Evolutionary conservation across 768 basidiomycete genomes (phyloP).

Genomic region (Xerocomus brunneocitrinus): DNA sequence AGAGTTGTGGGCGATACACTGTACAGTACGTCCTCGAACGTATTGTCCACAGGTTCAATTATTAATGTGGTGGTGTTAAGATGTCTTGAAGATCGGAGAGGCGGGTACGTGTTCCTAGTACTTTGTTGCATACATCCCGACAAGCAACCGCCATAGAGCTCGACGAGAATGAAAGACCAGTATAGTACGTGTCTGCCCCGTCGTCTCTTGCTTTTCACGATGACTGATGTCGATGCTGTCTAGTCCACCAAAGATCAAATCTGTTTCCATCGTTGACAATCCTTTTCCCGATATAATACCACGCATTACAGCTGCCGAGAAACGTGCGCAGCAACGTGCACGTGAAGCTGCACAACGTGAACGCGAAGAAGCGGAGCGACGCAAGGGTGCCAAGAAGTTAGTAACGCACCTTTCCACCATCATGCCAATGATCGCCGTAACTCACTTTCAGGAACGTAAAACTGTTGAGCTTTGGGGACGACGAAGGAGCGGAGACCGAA

Average conservation of each 20-base stretch:
- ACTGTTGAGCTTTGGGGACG: conserved; percentile 82
- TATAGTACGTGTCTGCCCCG: conserved; percentile 55
- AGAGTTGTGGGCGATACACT: conserved; percentile 82
- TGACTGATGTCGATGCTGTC: not conserved
- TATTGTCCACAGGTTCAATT: not conserved
- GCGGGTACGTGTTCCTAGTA: conserved; percentile 52
- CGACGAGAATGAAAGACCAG: conserved; percentile 65
- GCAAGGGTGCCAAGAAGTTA: conserved; percentile 85
- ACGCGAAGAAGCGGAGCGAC: conserved; percentile 67
- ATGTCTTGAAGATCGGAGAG: conserved; percentile 88
- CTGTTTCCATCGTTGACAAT: conserved; percentile 82
- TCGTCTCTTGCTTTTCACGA: not conserved
- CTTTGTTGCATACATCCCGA: not conserved
- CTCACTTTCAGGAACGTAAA: conserved; percentile 67
- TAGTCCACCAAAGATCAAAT: conserved; percentile 90
- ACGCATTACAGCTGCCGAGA: conserved; percentile 93
- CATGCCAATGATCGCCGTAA: not conserved
- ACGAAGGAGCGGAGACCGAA: conserved; percentile 55
- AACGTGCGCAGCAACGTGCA: conserved; percentile 77
- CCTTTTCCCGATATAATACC: conserved; percentile 95
- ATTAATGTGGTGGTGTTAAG: conserved; percentile 34
- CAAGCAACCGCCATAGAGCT: conserved; percentile 46
- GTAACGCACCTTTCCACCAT: conserved; percentile 17
- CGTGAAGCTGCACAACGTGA: conserved; percentile 70
- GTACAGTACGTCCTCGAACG: conserved; percentile 57